These are phyloP conservation scores for Thalassiosira oceanica DNA, from an alignment of 352 stramenopile genomes.

Conservation along the genomic window DNA sequence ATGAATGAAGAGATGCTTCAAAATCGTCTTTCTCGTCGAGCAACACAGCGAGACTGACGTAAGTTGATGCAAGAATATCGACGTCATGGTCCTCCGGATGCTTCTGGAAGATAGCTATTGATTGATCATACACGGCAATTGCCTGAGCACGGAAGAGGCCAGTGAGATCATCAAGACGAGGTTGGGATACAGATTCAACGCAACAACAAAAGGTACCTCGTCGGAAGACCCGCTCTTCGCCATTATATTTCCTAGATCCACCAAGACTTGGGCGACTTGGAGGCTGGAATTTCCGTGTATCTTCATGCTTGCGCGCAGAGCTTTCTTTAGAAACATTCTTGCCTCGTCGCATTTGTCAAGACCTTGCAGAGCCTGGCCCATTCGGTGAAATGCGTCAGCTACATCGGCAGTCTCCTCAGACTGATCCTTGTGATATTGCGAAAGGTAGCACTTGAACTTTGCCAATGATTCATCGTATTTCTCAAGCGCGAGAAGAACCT, in stretches of 20 bases:
- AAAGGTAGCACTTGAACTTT: conserved; percentile 21
- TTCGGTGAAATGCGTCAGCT: conserved; percentile 32
- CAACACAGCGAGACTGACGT: conserved; percentile 35
- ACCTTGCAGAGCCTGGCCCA: conserved; percentile 42
- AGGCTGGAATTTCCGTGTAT: conserved; percentile 34
- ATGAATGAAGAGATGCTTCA: conserved; percentile 34
- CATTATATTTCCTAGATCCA: conserved; percentile 44
- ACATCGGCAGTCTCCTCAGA: conserved; percentile 25
- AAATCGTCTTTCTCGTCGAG: conserved; percentile 41
- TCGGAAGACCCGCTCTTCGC: conserved; percentile 38
- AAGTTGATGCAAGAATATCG: conserved; percentile 19
- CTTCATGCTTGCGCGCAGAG: conserved; percentile 41
- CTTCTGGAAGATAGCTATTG: conserved; percentile 42
- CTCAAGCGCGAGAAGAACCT: conserved; percentile 25
- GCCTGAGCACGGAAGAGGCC: conserved; percentile 10
- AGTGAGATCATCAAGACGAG: conserved; percentile 3
- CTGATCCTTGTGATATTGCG: conserved; percentile 26
- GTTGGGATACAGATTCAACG: background rate
- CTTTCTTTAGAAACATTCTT: conserved; percentile 42
- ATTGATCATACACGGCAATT: conserved; percentile 44
- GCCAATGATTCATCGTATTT: conserved; percentile 31
- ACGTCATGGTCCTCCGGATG: conserved; percentile 28
- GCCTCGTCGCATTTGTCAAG: conserved; percentile 41
- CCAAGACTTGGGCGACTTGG: conserved; percentile 43
- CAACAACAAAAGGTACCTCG: conserved; percentile 39